These are phyloP conservation scores for Syzygium syzygioides DNA, from an alignment of 441 rosid species.

Conservation along the genomic window DNA sequence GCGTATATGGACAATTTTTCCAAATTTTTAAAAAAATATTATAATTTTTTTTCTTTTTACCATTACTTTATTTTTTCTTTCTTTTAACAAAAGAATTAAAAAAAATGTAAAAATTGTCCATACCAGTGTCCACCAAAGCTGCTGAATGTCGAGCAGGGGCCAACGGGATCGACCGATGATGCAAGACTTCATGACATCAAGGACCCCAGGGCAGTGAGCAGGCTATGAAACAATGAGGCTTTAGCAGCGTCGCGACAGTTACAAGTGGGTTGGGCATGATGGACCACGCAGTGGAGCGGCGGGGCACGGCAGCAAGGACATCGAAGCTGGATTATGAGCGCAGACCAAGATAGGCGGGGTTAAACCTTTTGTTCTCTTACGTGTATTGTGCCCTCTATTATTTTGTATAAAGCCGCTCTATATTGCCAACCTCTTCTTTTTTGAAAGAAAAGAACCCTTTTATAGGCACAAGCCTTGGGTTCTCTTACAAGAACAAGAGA, in stretches of 20 bases:
- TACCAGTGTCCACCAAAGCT: background rate
- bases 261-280: background rate
- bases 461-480: background rate
- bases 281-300: too few species aligned
- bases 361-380: too few species aligned
- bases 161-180: background rate
- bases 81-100: too few species aligned
- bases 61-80: too few species aligned
- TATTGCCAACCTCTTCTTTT: too few species aligned
- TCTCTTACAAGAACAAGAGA: background rate
- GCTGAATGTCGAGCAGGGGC: background rate
- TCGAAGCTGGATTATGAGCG: too few species aligned
- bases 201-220: background rate
- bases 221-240: background rate
- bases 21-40: background rate
- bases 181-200: background rate
- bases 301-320: too few species aligned
- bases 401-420: too few species aligned
- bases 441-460: too few species aligned
- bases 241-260: background rate
- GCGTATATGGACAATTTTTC: fast-evolving
- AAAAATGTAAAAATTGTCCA: background rate
- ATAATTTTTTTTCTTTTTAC: too few species aligned
- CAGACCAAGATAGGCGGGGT: too few species aligned
- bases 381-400: too few species aligned